Conservation (phyloP, 768 basidiomycete species). For the Leccinum barrowsii region DNA sequence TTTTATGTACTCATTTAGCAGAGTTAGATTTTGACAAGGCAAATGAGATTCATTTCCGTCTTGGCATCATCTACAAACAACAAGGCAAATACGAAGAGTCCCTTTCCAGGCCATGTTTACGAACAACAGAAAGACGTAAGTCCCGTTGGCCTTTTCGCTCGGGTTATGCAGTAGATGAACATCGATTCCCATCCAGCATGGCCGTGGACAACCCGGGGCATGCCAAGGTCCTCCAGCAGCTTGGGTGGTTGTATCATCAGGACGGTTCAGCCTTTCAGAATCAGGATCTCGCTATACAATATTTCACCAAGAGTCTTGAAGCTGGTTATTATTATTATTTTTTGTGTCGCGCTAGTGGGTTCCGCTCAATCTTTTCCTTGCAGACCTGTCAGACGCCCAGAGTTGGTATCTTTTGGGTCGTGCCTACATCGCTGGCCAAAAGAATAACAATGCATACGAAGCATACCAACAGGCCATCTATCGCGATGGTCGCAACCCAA, state of each 20-base stretch:
- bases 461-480: constrained; percentile 99
- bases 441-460: constrained; percentile 99
- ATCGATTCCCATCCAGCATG: constrained; percentile 52
- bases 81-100: constrained; percentile 91
- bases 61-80: constrained; percentile 99
- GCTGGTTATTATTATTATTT: constrained; percentile 56
- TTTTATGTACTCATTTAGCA: constrained; percentile 29
- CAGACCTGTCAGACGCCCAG: constrained; percentile 95
- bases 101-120: constrained; percentile 82
- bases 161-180: constrained; percentile 4
- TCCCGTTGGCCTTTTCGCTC: constrained; percentile 7
- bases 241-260: constrained; percentile 97
- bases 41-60: constrained; percentile 95
- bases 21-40: constrained; percentile 91
- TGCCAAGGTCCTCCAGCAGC: constrained; percentile 95
- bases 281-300: constrained; percentile 90
- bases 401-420: constrained; percentile 99
- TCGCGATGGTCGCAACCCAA: constrained; percentile 97
- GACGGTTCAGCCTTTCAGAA: constrained; percentile 94
- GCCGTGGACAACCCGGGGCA: constrained; percentile 87
- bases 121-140: constrained; percentile 95
- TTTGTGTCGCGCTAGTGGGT: not conserved
- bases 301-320: constrained; percentile 92
- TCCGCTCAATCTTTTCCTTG: not conserved
- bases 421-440: constrained; percentile 97